Evolutionary conservation across 805 yeast species (phyloP).

Genomic region (Cyberlindnera bimundalis): DNA sequence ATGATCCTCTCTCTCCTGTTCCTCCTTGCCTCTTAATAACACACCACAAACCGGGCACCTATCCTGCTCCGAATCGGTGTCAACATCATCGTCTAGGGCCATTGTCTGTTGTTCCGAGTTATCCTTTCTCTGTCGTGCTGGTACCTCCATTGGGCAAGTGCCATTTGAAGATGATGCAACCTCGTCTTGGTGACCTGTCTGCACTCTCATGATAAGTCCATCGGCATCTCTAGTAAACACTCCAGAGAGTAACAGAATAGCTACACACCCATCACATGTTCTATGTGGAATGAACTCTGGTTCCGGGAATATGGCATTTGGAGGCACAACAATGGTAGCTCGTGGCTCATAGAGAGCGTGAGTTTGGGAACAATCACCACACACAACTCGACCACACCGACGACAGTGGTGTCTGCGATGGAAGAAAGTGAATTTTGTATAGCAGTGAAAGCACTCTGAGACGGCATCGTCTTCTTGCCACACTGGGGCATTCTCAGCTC

Average conservation of each 20-base stretch:
- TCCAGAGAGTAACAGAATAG: constrained; percentile 41
- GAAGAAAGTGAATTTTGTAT: constrained; percentile 49
- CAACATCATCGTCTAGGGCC: constrained; percentile 6
- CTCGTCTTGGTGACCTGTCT: neutral
- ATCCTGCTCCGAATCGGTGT: constrained; percentile 31
- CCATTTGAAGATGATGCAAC: constrained; percentile 1
- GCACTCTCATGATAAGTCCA: constrained; percentile 6
- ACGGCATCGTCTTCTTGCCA: constrained; percentile 75
- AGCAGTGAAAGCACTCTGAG: constrained; percentile 53
- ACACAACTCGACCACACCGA: constrained; percentile 74
- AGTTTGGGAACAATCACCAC: constrained; percentile 62
- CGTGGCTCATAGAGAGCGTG: constrained; percentile 53
- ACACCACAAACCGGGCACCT: constrained; percentile 42
- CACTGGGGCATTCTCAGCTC: constrained; percentile 36
- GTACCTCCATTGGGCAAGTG: constrained; percentile 14
- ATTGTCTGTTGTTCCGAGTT: constrained; percentile 9
- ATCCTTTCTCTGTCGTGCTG: constrained; percentile 11
- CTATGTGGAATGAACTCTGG: constrained; percentile 54
- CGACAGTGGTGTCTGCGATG: constrained; percentile 82
- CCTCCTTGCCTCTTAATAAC: constrained; percentile 17
- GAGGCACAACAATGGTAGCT: constrained; percentile 55
- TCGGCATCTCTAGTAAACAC: constrained; percentile 4
- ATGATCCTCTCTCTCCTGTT: constrained; percentile 52
- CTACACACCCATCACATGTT: constrained; percentile 72
- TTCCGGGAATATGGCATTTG: constrained; percentile 45